Conservation (phyloP, 306 rosid genomes). For the Citrullus amarus region DNA sequence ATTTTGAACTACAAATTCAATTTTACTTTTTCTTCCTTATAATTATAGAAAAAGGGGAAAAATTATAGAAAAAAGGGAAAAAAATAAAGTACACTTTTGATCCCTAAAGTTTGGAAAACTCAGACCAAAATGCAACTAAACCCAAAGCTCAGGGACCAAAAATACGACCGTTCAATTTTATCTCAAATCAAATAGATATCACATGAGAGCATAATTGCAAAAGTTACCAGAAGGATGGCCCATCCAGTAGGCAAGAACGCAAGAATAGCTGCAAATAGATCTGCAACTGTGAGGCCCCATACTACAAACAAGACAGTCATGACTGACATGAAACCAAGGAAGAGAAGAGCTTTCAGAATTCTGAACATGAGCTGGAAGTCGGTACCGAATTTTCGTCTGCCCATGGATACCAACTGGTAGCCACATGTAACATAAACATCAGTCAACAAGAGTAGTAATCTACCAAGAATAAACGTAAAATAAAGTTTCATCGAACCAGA, state of each 20-base stretch:
- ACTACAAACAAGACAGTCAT: slow-evolving; percentile 81
- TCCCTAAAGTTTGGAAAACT: too few relatives aligned
- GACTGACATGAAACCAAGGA: slow-evolving; percentile 82
- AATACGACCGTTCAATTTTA: too few relatives aligned
- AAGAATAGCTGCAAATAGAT: slow-evolving; percentile 71
- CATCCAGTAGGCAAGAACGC: slow-evolving; percentile 95
- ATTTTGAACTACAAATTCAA: background rate
- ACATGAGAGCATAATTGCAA: background rate
- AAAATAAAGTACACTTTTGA: too few relatives aligned
- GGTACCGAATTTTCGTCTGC: slow-evolving; percentile 74
- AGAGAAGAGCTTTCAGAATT: slow-evolving; percentile 82
- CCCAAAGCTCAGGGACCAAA: too few relatives aligned
- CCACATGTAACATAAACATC: slow-evolving; percentile 14
- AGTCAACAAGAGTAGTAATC: background rate
- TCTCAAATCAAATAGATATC: background rate
- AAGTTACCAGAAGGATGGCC: slow-evolving; percentile 77
- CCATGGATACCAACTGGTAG: slow-evolving; percentile 82
- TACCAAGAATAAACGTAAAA: background rate
- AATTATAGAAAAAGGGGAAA: too few relatives aligned
- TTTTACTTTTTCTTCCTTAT: background rate
- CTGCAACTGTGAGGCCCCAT: slow-evolving; percentile 71
- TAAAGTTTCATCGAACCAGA: background rate
- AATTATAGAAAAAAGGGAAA: too few relatives aligned
- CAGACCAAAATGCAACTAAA: too few relatives aligned
- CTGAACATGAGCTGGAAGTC: slow-evolving; percentile 91